A percentile compares a stretch with the other conserved stretches of the same genome.
These are phyloP conservation scores for Syncephalastrum contaminatum DNA, from an alignment of 371 early-diverging fungal genomes.

Conservation along the genomic window DNA sequence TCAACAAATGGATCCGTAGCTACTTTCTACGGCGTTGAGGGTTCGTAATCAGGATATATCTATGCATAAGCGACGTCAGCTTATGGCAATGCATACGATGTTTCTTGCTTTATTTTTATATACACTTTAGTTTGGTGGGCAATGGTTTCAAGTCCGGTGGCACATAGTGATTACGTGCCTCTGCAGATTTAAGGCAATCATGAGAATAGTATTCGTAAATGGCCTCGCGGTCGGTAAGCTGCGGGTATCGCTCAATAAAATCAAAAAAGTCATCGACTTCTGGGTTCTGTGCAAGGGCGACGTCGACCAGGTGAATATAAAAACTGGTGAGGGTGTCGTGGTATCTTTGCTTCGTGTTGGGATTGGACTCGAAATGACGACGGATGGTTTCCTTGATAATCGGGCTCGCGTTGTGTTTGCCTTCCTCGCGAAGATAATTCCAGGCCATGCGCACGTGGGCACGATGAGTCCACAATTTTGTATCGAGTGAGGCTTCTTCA, in stretches of 20 bases:
- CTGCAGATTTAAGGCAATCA: slow-evolving; percentile 32
- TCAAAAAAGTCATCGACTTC: slow-evolving; percentile 54
- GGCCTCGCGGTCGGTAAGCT: slow-evolving; percentile 34
- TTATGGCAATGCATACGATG: too few relatives aligned
- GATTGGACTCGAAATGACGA: slow-evolving; percentile 44
- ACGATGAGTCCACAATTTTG: slow-evolving; percentile 59
- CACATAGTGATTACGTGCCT: slow-evolving; percentile 38
- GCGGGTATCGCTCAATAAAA: slow-evolving; percentile 48
- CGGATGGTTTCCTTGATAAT: slow-evolving; percentile 46
- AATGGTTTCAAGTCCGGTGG: slow-evolving; percentile 46
- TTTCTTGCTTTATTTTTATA: too few relatives aligned
- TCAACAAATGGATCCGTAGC: too few relatives aligned
- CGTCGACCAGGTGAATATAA: slow-evolving; percentile 46
- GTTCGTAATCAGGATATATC: too few relatives aligned
- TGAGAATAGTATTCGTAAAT: slow-evolving; percentile 53
- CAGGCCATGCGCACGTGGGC: slow-evolving; percentile 66
- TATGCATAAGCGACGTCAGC: too few relatives aligned
- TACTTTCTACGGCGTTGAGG: too few relatives aligned
- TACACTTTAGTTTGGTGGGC: slow-evolving; percentile 18
- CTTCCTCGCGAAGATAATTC: slow-evolving; percentile 55
- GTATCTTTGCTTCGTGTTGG: slow-evolving; percentile 34
- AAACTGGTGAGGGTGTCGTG: slow-evolving; percentile 63
- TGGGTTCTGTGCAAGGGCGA: slow-evolving; percentile 33
- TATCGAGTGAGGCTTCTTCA: slow-evolving; percentile 38
- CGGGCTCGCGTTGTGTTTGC: slow-evolving; percentile 35